Percentiles rank a stretch among this genome's conserved stretches.
These are phyloP conservation scores for Gossypium schwendimanii DNA, from an alignment of 441 rosid genomes.

Conservation along the genomic window DNA sequence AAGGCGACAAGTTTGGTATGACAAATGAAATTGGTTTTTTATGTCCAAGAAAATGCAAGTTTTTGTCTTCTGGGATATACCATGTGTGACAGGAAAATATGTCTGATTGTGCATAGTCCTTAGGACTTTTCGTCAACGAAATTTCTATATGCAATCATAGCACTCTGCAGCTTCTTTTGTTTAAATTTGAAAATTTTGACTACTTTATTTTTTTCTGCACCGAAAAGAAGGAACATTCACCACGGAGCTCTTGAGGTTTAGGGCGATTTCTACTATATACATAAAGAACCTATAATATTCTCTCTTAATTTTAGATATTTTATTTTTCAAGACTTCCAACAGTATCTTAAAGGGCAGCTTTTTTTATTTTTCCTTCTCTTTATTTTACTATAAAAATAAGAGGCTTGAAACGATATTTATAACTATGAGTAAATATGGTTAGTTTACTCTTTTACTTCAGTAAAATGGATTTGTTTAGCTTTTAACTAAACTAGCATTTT, in stretches of 20 bases:
- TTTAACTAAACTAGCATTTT: too few species aligned
- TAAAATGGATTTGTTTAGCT: too few species aligned
- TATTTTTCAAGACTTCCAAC: not conserved
- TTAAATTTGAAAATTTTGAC: not conserved
- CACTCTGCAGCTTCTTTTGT: not conserved
- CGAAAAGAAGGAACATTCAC: not conserved
- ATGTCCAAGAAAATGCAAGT: not conserved
- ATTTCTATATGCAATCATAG: not conserved
- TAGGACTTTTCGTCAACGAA: not conserved
- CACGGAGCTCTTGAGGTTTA: conserved; percentile 5
- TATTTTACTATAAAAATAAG: too few species aligned
- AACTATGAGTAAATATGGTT: too few species aligned
- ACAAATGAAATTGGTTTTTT: not conserved
- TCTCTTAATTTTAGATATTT: not conserved
- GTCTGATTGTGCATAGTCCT: not conserved
- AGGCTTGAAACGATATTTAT: too few species aligned
- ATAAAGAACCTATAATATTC: not conserved
- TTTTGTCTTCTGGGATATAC: not conserved
- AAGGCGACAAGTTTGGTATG: not conserved
- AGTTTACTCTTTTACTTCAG: too few species aligned
- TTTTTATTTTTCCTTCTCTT: too few species aligned
- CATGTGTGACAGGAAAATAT: not conserved
- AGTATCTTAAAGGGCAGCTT: too few species aligned
- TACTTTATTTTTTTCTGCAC: not conserved
- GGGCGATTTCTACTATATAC: not conserved